Evolutionary conservation across 2,329 filamentous ascomycete genomes (phyloP).

Genomic region (Phialophora verrucosa): DNA sequence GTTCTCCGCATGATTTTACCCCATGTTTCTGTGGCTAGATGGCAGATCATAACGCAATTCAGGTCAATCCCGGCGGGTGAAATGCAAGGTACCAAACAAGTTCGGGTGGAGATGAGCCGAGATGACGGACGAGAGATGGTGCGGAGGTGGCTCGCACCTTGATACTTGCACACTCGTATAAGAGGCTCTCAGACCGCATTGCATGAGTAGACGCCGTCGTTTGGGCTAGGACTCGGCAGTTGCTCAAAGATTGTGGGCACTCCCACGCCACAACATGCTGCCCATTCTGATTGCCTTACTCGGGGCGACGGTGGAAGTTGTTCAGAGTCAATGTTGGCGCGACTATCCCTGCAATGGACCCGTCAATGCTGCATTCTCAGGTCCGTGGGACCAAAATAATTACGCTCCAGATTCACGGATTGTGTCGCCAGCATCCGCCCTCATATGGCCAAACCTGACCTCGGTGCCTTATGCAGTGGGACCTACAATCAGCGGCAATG

Average conservation of each 20-base stretch:
- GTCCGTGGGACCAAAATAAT: conserved; percentile 57
- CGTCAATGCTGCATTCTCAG: conserved; percentile 58
- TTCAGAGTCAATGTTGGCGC: conserved; percentile 57
- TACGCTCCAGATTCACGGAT: conserved; percentile 48
- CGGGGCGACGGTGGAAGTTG: neutral
- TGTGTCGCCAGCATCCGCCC: conserved; percentile 54
- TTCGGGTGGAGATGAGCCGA: neutral
- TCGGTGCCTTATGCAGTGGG: conserved; percentile 44
- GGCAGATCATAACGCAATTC: conserved; percentile 2
- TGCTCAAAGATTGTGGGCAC: neutral
- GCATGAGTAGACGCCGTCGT: neutral
- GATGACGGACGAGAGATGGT: neutral
- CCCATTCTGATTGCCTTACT: neutral
- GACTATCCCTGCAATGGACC: conserved; percentile 61
- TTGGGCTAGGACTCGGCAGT: neutral
- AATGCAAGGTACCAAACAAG: neutral
- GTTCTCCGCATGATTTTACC: conserved; percentile 10
- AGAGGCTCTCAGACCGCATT: neutral
- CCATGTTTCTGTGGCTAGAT: conserved; percentile 11
- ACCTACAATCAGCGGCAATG: conserved; percentile 52
- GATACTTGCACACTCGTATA: neutral
- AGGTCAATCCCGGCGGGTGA: neutral
- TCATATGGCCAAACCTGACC: conserved; percentile 46
- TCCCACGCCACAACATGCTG: neutral
- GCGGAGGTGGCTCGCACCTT: neutral